These are phyloP conservation scores for Phytopythium mirpurense DNA, from an alignment of 352 stramenopile species.

Conservation along the genomic window DNA sequence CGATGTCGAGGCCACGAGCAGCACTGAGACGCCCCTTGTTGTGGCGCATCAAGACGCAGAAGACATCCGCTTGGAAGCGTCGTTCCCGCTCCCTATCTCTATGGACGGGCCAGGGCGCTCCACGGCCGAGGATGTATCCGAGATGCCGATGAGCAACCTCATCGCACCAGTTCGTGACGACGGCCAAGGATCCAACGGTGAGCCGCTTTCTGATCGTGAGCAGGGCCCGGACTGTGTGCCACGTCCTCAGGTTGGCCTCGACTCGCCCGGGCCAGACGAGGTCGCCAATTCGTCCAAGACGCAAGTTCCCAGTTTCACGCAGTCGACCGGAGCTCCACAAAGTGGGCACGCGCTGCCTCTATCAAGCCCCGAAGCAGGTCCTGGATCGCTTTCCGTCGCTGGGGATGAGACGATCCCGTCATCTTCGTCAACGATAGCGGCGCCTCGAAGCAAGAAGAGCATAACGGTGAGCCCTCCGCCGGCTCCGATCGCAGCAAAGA, in stretches of 20 bases:
- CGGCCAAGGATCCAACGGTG: background rate
- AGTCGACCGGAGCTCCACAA: background rate
- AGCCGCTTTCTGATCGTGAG: background rate
- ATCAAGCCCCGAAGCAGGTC: background rate
- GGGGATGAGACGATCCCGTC: background rate
- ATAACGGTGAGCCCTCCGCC: background rate
- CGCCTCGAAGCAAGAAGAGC: background rate
- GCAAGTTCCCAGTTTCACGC: no score
- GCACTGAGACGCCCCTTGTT: background rate
- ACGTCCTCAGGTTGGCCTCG: background rate
- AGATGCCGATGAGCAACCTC: conserved; percentile 1
- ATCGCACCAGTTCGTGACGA: background rate
- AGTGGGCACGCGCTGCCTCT: background rate
- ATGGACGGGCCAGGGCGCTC: background rate
- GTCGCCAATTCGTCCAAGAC: no score
- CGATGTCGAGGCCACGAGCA: background rate
- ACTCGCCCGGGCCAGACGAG: background rate
- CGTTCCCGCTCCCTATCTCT: background rate
- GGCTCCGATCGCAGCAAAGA: conserved; percentile 1
- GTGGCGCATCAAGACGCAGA: background rate
- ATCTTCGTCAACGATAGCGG: background rate
- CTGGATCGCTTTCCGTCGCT: background rate
- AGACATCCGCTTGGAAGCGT: background rate
- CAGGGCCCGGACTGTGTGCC: background rate
- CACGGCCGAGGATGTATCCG: background rate